phyloP scores from a whole-genome alignment of 805 yeast genomes.

The Vanderwaltozyma polyspora region DNA sequence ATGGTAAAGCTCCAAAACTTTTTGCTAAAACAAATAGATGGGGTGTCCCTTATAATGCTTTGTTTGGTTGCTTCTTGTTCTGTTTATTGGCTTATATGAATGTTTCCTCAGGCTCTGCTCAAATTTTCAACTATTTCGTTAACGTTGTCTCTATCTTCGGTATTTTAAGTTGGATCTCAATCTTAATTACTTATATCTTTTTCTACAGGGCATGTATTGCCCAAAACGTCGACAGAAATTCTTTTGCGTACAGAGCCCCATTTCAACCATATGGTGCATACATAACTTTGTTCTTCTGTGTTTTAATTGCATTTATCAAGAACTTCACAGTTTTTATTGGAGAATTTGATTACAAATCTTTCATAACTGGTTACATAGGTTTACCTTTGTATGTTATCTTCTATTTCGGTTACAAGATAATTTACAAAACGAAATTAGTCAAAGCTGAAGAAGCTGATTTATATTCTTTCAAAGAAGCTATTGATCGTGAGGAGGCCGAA shows the following conservation, averaged over 20 bases:
- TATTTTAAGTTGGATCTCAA: conserved; percentile 63
- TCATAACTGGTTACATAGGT: conserved; percentile 71
- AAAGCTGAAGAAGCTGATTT: conserved; percentile 48
- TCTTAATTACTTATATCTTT: conserved; percentile 53
- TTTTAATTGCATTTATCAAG: conserved; percentile 49
- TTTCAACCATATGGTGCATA: conserved; percentile 60
- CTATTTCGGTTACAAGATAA: conserved; percentile 49
- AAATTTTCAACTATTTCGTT: conserved; percentile 57
- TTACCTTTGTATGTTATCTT: conserved; percentile 44
- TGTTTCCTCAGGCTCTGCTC: conserved; percentile 42
- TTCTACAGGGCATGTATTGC: conserved; percentile 56
- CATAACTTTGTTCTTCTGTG: conserved; percentile 43
- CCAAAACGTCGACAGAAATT: conserved; percentile 51
- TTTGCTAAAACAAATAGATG: conserved; percentile 52
- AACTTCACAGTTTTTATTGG: conserved; percentile 65
- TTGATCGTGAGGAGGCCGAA: conserved; percentile 26
- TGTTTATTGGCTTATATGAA: conserved; percentile 63
- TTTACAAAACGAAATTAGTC: conserved; percentile 38
- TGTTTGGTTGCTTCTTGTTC: conserved; percentile 41
- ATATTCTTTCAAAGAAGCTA: conserved; percentile 16
- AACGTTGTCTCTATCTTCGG: conserved; percentile 71
- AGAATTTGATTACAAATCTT: conserved; percentile 50
- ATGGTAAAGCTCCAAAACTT: conserved; percentile 62
- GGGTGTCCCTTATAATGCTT: conserved; percentile 61
- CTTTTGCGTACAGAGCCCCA: conserved; percentile 52